Evolutionary conservation across 2,329 filamentous ascomycete species (phyloP).

Genomic region (Aspergillus fijiensis): DNA sequence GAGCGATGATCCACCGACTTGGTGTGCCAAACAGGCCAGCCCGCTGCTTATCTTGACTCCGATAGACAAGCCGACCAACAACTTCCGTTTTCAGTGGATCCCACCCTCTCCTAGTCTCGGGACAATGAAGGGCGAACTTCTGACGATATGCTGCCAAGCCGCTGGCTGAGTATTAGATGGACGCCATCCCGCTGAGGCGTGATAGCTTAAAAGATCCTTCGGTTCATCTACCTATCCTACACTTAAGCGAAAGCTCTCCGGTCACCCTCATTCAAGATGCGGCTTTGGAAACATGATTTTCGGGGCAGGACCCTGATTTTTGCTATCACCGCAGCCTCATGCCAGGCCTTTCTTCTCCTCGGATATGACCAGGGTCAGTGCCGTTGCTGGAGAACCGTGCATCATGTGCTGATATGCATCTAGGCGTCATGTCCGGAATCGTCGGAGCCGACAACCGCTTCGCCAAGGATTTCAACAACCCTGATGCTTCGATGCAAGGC

Average conservation of each 20-base stretch:
- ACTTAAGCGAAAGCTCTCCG: neutral
- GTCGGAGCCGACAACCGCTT: constrained; percentile 47
- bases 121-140: neutral
- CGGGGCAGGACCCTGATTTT: constrained; percentile 21
- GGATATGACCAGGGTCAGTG: constrained; percentile 52
- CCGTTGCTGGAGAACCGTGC: too few relatives aligned
- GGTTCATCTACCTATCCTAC: neutral
- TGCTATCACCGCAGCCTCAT: constrained; percentile 39
- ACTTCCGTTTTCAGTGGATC: neutral
- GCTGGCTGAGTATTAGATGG: neutral
- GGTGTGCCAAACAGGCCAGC: neutral
- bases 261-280: constrained; percentile 12
- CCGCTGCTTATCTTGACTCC: neutral
- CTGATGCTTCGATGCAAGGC: constrained; percentile 41
- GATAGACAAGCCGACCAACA: neutral
- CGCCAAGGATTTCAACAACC: constrained; percentile 40
- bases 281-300: constrained; percentile 24
- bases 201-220: neutral
- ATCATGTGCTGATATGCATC: neutral
- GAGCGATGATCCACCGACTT: constrained; percentile 17
- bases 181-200: neutral
- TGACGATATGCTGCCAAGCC: neutral
- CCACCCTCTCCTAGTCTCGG: neutral
- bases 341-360: constrained; percentile 38
- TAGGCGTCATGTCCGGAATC: constrained; percentile 37